These are phyloP conservation scores for Fusarium buxicola DNA, from an alignment of 2,329 filamentous ascomycete species.

Conservation along the genomic window DNA sequence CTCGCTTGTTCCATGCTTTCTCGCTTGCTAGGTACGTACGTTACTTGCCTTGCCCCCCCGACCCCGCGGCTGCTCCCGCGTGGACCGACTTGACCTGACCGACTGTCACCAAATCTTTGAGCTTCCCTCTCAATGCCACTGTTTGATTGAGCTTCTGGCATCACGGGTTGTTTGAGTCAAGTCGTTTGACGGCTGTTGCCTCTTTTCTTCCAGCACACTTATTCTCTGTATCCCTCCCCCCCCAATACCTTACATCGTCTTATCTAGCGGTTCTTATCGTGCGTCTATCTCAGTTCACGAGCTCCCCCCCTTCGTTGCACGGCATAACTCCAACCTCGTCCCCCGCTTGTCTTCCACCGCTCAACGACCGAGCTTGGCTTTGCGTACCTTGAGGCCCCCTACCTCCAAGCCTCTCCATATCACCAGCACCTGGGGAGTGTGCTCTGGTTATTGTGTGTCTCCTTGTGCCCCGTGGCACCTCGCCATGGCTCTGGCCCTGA, in stretches of 20 bases:
- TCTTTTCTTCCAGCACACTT: slow-evolving; percentile 4
- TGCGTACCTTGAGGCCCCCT: slow-evolving; percentile 12
- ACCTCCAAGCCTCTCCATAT: not conserved
- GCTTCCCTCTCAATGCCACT: slow-evolving; percentile 11
- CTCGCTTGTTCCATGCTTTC: not conserved
- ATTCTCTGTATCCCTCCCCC: slow-evolving; percentile 12
- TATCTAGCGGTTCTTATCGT: not conserved
- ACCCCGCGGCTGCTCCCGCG: slow-evolving; percentile 38
- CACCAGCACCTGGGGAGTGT: slow-evolving; percentile 3
- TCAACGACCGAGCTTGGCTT: slow-evolving; percentile 6
- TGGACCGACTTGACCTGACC: slow-evolving; percentile 36
- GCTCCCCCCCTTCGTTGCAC: not conserved
- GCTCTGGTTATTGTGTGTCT: slow-evolving; percentile 21
- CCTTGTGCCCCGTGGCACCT: slow-evolving; percentile 25
- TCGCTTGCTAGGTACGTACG: no score
- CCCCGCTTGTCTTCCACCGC: slow-evolving; percentile 11
- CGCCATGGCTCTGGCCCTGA: slow-evolving; percentile 9
- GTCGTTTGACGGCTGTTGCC: slow-evolving; percentile 4
- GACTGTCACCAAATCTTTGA: slow-evolving; percentile 34
- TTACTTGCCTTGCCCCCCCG: slow-evolving; percentile 3
- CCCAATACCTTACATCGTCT: not conserved
- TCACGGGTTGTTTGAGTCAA: not conserved
- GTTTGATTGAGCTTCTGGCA: slow-evolving; percentile 8
- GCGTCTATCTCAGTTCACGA: not conserved
- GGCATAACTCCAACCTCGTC: slow-evolving; percentile 1